Base-by-base conservation (phyloP, 805 yeast species). In the Starmerella floris region DNA sequence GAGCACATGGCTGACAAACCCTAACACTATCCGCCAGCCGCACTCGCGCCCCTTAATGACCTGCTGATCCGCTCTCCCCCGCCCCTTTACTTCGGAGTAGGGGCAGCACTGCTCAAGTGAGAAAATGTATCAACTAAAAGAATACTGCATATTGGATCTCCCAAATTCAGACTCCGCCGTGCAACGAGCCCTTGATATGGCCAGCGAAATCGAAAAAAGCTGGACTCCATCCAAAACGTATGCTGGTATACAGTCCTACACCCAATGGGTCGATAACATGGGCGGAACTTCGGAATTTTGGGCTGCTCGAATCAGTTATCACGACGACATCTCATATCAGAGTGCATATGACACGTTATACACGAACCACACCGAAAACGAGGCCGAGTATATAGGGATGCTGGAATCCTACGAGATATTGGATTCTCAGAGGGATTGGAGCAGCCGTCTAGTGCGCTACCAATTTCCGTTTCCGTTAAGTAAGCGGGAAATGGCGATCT, bases 281-380 rank as follows among this genome's bases (percentile, higher is more conserved):
- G 28, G n/a, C 20, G 30, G 38, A 6, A 22, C 16, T 6, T 19
- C 38, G 8, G 21, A 21, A 8, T 61, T 52, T 48, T 64, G 68
- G 68, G 59, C 57, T 36, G 63, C 65, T 10, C 55, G 68, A 5
- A 55, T 50, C 9, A 58, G 64, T 13, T 39, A 45, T 15, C 67
- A 63, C 44, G 40, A 42, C 13, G 59, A 56, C 39, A 45, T 56
- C 2, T 33, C 30, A 10, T 64, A 55, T 45, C 58, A 53, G 19
- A 39, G 45, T 40, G 55, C 63, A 49, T 43, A 42, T 30, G 40
- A 39, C 30, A 58, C 61, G 5, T 35, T 65, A 6, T 49, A 55
- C n/a, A 50, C 56, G 5, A 49, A 63, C 45, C 69, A 65, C 44
- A 63, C 67, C 9, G 56, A 54, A 36, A 53, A 64, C 39, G 69